Evolutionary conservation across 805 yeast genomes (phyloP), one percentile per base, ranked within the genome.

Genomic region (Zygoascus bituminiphila): DNA sequence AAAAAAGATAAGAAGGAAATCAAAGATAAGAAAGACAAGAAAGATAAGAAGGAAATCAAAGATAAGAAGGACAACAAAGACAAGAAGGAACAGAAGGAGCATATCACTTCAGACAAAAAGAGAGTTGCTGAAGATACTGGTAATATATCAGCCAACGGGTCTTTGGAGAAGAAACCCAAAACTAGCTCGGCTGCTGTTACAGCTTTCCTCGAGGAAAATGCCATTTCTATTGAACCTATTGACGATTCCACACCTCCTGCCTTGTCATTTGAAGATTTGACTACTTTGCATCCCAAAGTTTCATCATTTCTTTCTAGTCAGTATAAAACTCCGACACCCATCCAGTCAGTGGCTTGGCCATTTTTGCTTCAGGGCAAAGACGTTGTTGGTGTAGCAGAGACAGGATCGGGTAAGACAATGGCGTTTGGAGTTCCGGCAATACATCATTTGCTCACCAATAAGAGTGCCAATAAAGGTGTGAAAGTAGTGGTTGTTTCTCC

Each of bases 381-480:
- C 63, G 95, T 89, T 22, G 78, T 91, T 56, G 98, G 98, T 65
- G 96, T 91, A 55, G 98, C 98, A 12, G 97, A 91, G 69, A 91
- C 98, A 2, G 98, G 98, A 35, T 87, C 96, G 0, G 98, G 98
- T 62, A 91, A 91, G 67, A 91, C 98, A 0, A 83, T 91, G 68
- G 98, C 96, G 0, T 93, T 91, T 64, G 96, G 96, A 64, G 93
- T 93, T 26, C 98, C 99, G 43, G 96, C 97, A n/a, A 76, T 91
- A 46, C 75, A 87, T 61, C 80, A 81, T 53, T 70, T 91, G 49
- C 59, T 80, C 37, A n/a, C 21, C 17, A 61, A 70, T n/a, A 54
- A 53, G 21, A 47, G 54, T 19, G 21, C 25, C 65, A 68, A 42
- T 66, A 33, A 68, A 33, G 83, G 83, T 17, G 74, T 85, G 48